Conservation (phyloP, 2,329 filamentous ascomycete species). For the Scorias spongiosa region DNA sequence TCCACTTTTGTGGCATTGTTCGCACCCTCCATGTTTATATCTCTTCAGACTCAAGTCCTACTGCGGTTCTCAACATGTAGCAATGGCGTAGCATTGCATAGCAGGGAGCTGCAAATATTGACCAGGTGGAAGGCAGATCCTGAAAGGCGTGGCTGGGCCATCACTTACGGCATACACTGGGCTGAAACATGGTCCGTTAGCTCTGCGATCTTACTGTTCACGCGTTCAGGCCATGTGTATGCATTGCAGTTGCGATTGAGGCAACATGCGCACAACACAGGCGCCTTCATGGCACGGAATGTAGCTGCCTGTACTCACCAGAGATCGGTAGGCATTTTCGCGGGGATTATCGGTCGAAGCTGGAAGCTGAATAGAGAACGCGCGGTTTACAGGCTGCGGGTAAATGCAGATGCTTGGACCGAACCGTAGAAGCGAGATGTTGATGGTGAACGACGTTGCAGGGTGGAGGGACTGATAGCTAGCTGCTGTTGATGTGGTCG, state of each 20-base stretch:
- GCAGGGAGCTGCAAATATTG: not conserved
- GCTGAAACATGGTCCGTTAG: conserved; percentile 34
- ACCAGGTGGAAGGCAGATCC: not conserved
- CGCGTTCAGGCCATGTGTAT: conserved; percentile 4
- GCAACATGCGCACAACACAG: not conserved
- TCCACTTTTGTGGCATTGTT: not conserved
- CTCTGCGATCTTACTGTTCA: conserved; percentile 6
- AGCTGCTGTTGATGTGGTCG: not conserved
- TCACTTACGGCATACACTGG: conserved; percentile 96
- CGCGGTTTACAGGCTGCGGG: not conserved
- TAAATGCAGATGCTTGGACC: not conserved
- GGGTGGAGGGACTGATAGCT: not conserved
- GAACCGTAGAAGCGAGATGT: no score
- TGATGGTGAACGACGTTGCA: not conserved
- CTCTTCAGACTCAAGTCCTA: no score
- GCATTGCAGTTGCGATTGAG: no score
- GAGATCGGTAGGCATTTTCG: conserved; percentile 61
- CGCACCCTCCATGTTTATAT: no score
- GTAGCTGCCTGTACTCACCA: conserved; percentile 39
- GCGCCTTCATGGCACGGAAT: not conserved
- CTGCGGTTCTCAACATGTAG: no score
- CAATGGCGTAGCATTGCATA: no score
- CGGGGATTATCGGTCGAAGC: not conserved
- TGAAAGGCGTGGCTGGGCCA: not conserved
- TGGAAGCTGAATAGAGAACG: not conserved